Evolutionary conservation across 202 grass and related monocot genomes (phyloP), one percentile per base, ranked within the genome.

Genomic region (Saccharum hybrid): DNA sequence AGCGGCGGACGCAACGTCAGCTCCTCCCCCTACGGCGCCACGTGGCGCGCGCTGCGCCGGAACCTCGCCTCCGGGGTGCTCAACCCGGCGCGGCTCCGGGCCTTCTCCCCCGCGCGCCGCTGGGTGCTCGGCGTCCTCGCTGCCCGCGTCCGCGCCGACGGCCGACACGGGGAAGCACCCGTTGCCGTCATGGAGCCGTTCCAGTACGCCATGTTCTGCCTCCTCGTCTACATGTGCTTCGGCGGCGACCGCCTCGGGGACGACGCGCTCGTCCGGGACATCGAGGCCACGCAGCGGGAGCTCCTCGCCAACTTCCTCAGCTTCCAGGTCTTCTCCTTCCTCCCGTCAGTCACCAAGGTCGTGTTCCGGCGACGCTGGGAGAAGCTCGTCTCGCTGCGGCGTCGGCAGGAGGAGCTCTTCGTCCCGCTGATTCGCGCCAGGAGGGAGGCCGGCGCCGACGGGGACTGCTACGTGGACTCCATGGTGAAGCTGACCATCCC

Each of bases 201-300:
- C 74, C 93, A 85, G 63, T 89, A 86, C 56, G 88, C 93, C 74
- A 89, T 96, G 88, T 96, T 96, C 79, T 85, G 88, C 60, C 72
- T 96, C 8, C 77, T 96, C 12, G 93, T 96, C 13, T 63, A 88
- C 68, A 96, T 96, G 93, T 92, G 93, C 80, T 92, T 92, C 76
- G 93, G 90, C 38, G 93, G 88, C 31, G 83, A 84, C 10, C 71
- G 71, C 15, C 22, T 86, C 10, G 88, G 48, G 10, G 88, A 85
- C 21, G 68, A 23, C 63, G 30, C 8, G 11, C 74, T 87, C 8
- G 85, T 95, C 10, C 40, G 74, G 28, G 83, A 79, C 11, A 87
- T 93, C 71, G 81, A 91, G 73, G 63, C 57, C 6, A 40, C 86
- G 54, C 86, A 93, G 83, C 82, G 74, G 23, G 73, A 80, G 7